Base-by-base conservation (phyloP, 169 alveolate genomes). In the Eimeria maxima region DNA sequence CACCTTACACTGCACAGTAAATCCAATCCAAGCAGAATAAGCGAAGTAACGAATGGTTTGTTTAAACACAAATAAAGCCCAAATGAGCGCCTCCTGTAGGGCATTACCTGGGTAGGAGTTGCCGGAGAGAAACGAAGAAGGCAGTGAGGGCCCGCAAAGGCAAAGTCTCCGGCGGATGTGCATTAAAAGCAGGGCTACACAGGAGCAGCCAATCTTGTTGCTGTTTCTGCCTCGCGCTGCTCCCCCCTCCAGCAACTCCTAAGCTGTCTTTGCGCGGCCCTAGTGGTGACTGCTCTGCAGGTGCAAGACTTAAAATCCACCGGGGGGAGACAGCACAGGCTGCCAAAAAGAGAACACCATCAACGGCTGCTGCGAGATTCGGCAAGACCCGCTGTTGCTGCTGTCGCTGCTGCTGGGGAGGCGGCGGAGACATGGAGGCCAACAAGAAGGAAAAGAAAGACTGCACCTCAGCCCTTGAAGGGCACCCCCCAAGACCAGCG, bases 241-340 rank as follows among this genome's bases (percentile, higher is more conserved):
- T 53, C 60, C 60, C 16, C 16, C 60, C 60, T 7, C 60, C 33
- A 4, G 38, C 87, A 76, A 65, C 55, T 18, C 55, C 60, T 38
- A 63, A 3, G 55, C 16, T 22, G 33, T 38, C 87, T 45, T 76
- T 10, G 29, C 63, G 29, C 10, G 14, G 0, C 87, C 65, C 60
- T 16, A 13, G 42, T 1, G 29, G 55, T 65, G 65, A 42, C 87
- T 38, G 47, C 33, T 63, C 50, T 29, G 87, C 60, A 42, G 71
- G 71, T 53, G 67, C 71, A 45, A 47, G 8, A 38, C 87, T 45
- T 42, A 76, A 71, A 29, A 18, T 29, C 65, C 90, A 81, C 24
- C 53, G 90, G 67, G 67, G 90, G 27, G 90, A 81, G 53, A 81
- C 90, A 13, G 90, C 90, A 53, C 90, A 81, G 18, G 63, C 90